Percentiles rank a stretch among this genome's conserved stretches.
These are phyloP conservation scores for Aspergillus fischeri DNA, from an alignment of 2,329 filamentous ascomycete genomes.

Conservation along the genomic window DNA sequence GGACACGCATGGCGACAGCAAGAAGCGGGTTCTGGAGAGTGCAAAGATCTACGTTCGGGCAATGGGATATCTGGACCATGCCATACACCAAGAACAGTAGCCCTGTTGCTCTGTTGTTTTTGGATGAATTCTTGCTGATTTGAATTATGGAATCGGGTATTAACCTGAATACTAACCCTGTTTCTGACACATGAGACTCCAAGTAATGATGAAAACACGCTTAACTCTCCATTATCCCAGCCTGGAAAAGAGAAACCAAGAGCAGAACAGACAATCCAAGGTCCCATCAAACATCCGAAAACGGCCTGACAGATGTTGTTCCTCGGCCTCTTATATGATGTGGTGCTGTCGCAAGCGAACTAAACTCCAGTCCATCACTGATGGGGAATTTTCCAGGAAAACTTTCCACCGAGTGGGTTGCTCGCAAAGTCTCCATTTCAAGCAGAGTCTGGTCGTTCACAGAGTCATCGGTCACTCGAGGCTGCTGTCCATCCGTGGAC, in stretches of 20 bases:
- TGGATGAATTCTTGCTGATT: background rate
- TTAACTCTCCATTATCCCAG: background rate
- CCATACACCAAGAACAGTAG: conserved; percentile 24
- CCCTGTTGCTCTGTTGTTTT: background rate
- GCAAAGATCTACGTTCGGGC: conserved; percentile 66
- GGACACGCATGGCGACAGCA: conserved; percentile 60
- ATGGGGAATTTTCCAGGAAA: conserved; percentile 32
- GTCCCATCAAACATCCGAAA: conserved; percentile 14
- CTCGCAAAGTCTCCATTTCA: conserved; percentile 9
- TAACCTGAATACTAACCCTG: background rate
- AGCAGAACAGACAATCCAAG: background rate
- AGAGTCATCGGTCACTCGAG: conserved; percentile 3
- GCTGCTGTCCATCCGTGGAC: conserved; percentile 2
- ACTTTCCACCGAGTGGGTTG: conserved; percentile 24
- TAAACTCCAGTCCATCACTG: conserved; percentile 25
- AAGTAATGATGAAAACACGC: background rate
- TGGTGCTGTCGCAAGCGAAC: conserved; percentile 22
- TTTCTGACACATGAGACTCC: background rate
- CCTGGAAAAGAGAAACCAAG: background rate
- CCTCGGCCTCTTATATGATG: conserved; percentile 20
- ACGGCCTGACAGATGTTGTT: conserved; percentile 26
- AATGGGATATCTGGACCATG: conserved; percentile 33
- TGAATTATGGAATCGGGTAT: background rate
- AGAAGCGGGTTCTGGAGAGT: conserved; percentile 65
- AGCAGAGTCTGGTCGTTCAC: conserved; percentile 9